Percentiles rank a stretch among this genome's conserved stretches.
These are phyloP conservation scores for Colletotrichum chlorophyti DNA, from an alignment of 2,329 filamentous ascomycete species.

Conservation along the genomic window DNA sequence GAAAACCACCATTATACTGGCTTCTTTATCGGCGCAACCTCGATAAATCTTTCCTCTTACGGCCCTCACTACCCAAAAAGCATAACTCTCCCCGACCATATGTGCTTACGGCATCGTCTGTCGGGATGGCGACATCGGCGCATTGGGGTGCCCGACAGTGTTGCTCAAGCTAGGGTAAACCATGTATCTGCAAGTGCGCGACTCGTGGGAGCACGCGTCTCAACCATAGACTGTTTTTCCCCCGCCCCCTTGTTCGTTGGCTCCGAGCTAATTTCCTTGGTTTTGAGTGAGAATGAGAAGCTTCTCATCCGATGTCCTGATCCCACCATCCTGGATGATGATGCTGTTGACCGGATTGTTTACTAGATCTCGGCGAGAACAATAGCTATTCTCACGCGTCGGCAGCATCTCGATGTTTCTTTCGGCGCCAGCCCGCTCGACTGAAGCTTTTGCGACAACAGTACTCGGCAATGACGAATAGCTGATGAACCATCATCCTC, in stretches of 20 bases:
- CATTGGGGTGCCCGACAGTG: neutral
- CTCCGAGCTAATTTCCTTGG: too few species aligned
- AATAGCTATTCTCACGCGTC: too few species aligned
- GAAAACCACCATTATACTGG: too few species aligned
- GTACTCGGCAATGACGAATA: neutral
- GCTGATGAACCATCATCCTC: neutral
- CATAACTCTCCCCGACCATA: neutral
- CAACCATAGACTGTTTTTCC: too few species aligned
- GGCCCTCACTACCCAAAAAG: fast-evolving
- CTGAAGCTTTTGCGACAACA: too few species aligned
- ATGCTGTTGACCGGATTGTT: too few species aligned
- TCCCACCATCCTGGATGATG: too few species aligned
- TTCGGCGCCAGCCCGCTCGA: neutral
- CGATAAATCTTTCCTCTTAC: neutral
- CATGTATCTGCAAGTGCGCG: neutral
- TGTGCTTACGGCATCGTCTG: neutral
- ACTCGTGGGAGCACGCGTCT: too few species aligned
- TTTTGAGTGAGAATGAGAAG: too few species aligned
- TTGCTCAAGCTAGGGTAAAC: neutral
- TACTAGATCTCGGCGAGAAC: too few species aligned
- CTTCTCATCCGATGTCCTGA: too few species aligned
- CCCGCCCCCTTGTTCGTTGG: too few species aligned
- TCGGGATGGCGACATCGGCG: constrained; percentile 12
- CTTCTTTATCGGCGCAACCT: neutral
- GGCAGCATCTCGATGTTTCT: neutral